Evolutionary conservation across 179 eudicot species (phyloP).

Genomic region (Silene coronaria): DNA sequence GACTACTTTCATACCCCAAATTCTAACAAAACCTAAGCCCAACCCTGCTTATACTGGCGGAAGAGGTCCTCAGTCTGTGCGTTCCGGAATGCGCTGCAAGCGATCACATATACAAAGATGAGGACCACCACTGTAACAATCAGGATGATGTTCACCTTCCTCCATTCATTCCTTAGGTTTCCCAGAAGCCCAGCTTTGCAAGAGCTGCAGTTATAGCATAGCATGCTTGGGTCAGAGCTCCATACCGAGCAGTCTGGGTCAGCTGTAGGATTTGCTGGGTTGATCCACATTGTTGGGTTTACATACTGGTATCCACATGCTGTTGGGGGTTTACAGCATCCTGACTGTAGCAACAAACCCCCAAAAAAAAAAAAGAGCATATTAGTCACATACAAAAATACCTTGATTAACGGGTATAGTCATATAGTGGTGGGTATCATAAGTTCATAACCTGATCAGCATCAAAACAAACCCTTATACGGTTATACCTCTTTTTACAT

Average conservation of each 20-base stretch:
- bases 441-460: too few species aligned
- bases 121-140: conserved; percentile 71
- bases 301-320: conserved; percentile 71
- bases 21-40: conserved; percentile 33
- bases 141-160: conserved; percentile 62
- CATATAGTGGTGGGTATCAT: too few species aligned
- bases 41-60: conserved; percentile 68
- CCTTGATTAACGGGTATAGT: too few species aligned
- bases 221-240: conserved; percentile 70
- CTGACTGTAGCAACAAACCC: conserved; percentile 52
- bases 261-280: conserved; percentile 46
- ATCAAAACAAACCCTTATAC: too few species aligned
- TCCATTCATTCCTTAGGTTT: conserved; percentile 80
- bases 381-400: too few species aligned
- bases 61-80: conserved; percentile 85
- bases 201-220: conserved; percentile 89
- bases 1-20: conserved; percentile 7
- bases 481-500: too few species aligned
- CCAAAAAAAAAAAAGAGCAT: too few species aligned
- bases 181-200: conserved; percentile 91
- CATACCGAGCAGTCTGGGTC: conserved; percentile 68
- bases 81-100: conserved; percentile 80
- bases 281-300: conserved; percentile 73
- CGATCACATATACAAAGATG: conserved; percentile 74
- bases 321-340: conserved; percentile 93